A percentile compares a stretch with the other conserved stretches of the same genome.
Evolutionary conservation across 1,284 basidiomycete genomes (phyloP).

Genomic region (Polyporus tsugae): DNA sequence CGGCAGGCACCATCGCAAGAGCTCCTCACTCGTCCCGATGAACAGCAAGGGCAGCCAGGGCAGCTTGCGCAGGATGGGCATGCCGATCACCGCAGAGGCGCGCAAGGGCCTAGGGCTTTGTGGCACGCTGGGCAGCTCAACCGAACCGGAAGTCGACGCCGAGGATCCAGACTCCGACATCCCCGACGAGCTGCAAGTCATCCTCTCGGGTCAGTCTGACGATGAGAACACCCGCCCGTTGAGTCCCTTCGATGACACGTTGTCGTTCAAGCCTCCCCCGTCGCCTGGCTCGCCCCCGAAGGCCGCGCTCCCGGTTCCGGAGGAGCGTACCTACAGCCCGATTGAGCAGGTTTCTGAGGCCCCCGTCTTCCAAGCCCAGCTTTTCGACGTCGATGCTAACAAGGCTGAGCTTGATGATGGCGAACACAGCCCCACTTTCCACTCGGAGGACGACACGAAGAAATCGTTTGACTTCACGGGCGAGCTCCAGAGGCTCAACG

Average conservation of each 20-base stretch:
- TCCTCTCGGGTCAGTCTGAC: constrained; percentile 61
- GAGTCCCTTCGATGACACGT: constrained; percentile 40
- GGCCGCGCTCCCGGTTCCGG: constrained; percentile 48
- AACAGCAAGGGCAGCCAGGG: constrained; percentile 40
- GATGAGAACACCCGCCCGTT: constrained; percentile 28
- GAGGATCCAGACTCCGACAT: constrained; percentile 79
- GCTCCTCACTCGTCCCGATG: constrained; percentile 46
- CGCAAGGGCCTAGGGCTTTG: constrained; percentile 65
- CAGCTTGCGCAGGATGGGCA: constrained; percentile 29
- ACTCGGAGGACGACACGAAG: constrained; percentile 67
- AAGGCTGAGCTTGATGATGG: constrained; percentile 57
- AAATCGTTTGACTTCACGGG: constrained; percentile 89
- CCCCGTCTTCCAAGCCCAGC: constrained; percentile 54
- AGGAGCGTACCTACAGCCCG: background rate
- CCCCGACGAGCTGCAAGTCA: constrained; percentile 73
- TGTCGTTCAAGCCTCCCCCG: constrained; percentile 42
- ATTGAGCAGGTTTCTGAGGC: constrained; percentile 26
- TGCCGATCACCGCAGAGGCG: constrained; percentile 58
- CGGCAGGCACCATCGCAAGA: constrained; percentile 45
- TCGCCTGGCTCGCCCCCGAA: constrained; percentile 54
- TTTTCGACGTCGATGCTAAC: constrained; percentile 55
- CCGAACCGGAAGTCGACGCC: constrained; percentile 53
- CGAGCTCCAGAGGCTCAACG: constrained; percentile 76
- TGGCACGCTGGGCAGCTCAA: constrained; percentile 68
- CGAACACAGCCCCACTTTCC: constrained; percentile 32